A percentile compares a stretch with the other conserved stretches of the same genome.
These are phyloP conservation scores for Rhizopogon salebrosus DNA, from an alignment of 768 basidiomycete genomes.

Conservation along the genomic window DNA sequence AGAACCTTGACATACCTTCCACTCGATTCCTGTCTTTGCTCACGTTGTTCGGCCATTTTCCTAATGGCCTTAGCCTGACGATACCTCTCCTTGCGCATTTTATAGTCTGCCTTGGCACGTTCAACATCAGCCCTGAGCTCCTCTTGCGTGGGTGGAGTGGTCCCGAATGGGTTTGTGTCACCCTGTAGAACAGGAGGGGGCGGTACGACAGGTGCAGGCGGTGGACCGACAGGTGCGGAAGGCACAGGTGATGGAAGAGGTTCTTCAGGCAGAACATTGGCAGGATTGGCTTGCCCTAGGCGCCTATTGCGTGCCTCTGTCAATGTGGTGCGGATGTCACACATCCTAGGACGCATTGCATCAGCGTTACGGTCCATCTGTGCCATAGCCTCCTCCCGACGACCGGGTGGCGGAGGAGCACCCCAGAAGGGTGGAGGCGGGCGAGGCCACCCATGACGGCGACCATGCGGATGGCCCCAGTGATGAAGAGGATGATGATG, in stretches of 20 bases:
- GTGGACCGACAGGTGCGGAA: not conserved
- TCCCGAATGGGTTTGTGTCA: not conserved
- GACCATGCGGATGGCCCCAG: slow-evolving; percentile 8
- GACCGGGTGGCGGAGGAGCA: not conserved
- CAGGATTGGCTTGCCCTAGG: not conserved
- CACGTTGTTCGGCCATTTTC: slow-evolving; percentile 32
- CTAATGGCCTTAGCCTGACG: slow-evolving; percentile 51
- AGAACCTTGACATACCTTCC: slow-evolving; percentile 19
- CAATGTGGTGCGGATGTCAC: not conserved
- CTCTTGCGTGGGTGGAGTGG: slow-evolving; percentile 10
- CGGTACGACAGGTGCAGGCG: not conserved
- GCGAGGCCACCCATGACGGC: not conserved
- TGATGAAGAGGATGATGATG: slow-evolving; percentile 17
- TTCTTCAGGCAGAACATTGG: not conserved
- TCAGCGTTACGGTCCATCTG: too few relatives aligned
- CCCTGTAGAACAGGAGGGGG: not conserved
- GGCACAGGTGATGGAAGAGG: not conserved
- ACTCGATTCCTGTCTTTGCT: slow-evolving; percentile 11
- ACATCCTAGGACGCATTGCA: not conserved
- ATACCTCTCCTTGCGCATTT: slow-evolving; percentile 65
- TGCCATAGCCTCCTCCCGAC: not conserved
- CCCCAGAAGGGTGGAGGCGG: not conserved
- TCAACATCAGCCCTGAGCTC: slow-evolving; percentile 43
- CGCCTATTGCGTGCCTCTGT: not conserved
- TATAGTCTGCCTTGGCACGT: slow-evolving; percentile 62